Base-by-base conservation (phyloP, 306 rosid species). In the Vicia sativa region DNA sequence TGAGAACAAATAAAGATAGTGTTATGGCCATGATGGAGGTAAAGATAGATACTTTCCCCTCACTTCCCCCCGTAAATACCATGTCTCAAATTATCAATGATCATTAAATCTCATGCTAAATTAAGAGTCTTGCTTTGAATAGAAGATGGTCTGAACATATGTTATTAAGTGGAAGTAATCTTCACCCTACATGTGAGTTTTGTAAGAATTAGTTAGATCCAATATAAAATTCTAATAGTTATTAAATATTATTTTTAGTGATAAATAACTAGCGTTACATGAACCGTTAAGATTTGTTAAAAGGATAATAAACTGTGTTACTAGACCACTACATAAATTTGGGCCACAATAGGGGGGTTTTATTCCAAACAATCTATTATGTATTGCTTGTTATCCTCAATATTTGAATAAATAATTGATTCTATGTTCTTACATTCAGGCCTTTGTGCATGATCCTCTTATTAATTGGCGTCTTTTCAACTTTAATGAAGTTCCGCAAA, bases 11-110 rank as follows among this genome's bases (percentile, higher is more conserved):
- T 83, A 88, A 76, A 73, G 91, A 90, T 56, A 83, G 98, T 63
- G 97, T 93, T 62, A 93, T 93, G 98, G 98, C 98, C 60, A 93
- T 93, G 98, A 93, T 93, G 98, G 98, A 93, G 98, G 98, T 93
- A 87, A 57, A 19, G 46, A 60, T 39, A n/a, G 43, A 29, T 54
- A 28, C n/a, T 55, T 26, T 55, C 16, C 52, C 14, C 62, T 55
- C 16, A 43, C 14, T 55, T 16, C n/a, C 58, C 10, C 34, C 1
- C 58, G 7, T 28, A 13, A 15, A 45, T 57, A 8, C 67, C 19
- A 16, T 19, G 25, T 65, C 34, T 65, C 18, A 26, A 78, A 31
- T 72, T 48, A 15, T 18, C 39, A 60, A 60, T 60, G 14, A 21
- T 52, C 19, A 31, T 31, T 58, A 8, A 29, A 57, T 6, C 21